A percentile compares a stretch with the other conserved stretches of the same genome.
These are phyloP conservation scores for Sclerospora graminicola DNA, from an alignment of 352 stramenopile species.

Conservation along the genomic window DNA sequence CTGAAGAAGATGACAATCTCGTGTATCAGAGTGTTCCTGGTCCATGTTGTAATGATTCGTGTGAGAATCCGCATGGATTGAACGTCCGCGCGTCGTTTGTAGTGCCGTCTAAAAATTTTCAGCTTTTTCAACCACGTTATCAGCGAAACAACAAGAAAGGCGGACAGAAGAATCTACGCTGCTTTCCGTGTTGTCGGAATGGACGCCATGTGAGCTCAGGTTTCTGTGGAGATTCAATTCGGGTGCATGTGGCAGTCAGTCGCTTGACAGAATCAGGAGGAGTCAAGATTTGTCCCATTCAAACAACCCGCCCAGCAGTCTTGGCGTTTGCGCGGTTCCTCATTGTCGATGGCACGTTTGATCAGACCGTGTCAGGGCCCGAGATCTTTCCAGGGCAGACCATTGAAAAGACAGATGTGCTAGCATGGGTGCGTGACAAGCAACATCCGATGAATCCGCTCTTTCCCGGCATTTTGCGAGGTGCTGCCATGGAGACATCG, in stretches of 20 bases:
- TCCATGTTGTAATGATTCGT: conserved; percentile 74
- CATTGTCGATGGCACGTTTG: conserved; percentile 63
- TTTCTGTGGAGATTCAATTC: conserved; percentile 81
- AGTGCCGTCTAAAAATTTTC: conserved; percentile 64
- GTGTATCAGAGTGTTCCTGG: conserved; percentile 69
- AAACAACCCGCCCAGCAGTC: conserved; percentile 47
- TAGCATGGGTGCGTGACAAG: conserved; percentile 59
- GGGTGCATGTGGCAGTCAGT: conserved; percentile 70
- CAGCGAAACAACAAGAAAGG: conserved; percentile 88
- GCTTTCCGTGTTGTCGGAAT: conserved; percentile 79
- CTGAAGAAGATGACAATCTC: conserved; percentile 49
- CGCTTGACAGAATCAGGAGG: conserved; percentile 63
- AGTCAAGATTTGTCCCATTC: conserved; percentile 76
- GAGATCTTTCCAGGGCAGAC: conserved; percentile 70
- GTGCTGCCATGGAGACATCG: conserved; percentile 67
- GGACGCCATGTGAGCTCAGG: conserved; percentile 71
- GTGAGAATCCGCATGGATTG: conserved; percentile 69
- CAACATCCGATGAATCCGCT: conserved; percentile 70
- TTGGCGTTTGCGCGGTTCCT: conserved; percentile 62
- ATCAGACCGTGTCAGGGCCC: conserved; percentile 51
- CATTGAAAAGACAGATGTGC: conserved; percentile 57
- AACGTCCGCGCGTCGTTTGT: conserved; percentile 75
- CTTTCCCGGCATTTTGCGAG: conserved; percentile 61
- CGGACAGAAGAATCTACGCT: conserved; percentile 83
- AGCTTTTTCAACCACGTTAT: conserved; percentile 73